Evolutionary conservation across 176 grass and related monocot species (phyloP).

Genomic region (Phragmites australis): DNA sequence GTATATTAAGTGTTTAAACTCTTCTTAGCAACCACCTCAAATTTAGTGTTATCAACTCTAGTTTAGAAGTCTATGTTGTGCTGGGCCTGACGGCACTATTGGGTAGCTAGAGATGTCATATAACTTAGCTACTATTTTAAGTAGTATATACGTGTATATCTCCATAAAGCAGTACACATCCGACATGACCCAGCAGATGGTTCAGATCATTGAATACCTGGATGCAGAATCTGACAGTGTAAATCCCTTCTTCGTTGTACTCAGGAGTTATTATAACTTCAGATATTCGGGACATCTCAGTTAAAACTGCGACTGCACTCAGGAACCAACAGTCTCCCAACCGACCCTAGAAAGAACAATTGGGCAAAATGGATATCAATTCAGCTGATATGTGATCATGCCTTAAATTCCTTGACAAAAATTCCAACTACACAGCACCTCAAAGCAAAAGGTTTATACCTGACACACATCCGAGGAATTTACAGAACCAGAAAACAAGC

Average conservation of each 20-base stretch:
- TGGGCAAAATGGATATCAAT: background rate
- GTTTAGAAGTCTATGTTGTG: conserved; percentile 9
- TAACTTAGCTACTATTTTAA: background rate
- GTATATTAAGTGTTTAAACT: background rate
- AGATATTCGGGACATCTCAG: conserved; percentile 84
- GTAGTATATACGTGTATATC: background rate
- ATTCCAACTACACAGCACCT: background rate
- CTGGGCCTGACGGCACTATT: background rate
- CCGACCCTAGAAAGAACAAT: conserved; percentile 69
- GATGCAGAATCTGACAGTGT: conserved; percentile 96
- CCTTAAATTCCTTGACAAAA: background rate
- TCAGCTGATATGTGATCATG: conserved; percentile 25
- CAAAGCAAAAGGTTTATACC: conserved; percentile 47
- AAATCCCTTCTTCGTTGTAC: conserved; percentile 97
- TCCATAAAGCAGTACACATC: background rate
- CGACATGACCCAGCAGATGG: background rate
- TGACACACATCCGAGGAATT: conserved; percentile 99
- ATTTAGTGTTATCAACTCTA: background rate
- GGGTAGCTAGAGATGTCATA: background rate
- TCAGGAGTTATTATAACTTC: conserved; percentile 99
- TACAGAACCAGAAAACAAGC: conserved; percentile 89
- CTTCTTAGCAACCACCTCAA: conserved; percentile 6
- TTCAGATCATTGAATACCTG: conserved; percentile 61
- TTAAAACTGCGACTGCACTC: conserved; percentile 95
- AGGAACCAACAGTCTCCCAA: conserved; percentile 99